phyloP scores from a whole-genome alignment of 768 basidiomycete genomes.

The Amanita thiersii region DNA sequence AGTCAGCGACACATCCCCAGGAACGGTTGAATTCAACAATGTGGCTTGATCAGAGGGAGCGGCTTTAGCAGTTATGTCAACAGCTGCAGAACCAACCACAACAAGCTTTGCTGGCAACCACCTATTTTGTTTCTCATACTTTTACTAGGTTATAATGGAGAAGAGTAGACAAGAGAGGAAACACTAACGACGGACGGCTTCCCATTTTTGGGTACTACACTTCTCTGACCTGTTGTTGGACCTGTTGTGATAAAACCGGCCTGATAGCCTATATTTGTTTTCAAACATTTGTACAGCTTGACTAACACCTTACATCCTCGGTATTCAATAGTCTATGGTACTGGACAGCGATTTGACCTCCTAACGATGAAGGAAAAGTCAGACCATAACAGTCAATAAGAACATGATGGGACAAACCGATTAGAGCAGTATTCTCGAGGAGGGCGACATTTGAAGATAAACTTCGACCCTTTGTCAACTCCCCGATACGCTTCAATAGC shows the following conservation, averaged over 20 bases:
- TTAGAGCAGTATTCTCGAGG: slow-evolving; percentile 78
- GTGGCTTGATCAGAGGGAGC: slow-evolving; percentile 23
- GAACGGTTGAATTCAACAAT: slow-evolving; percentile 73
- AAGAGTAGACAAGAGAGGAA: not conserved
- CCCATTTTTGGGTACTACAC: not conserved
- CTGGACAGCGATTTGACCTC: slow-evolving; percentile 71
- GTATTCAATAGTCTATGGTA: slow-evolving; percentile 46
- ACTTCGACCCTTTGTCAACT: slow-evolving; percentile 72
- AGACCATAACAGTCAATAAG: not conserved
- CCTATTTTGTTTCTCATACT: not conserved
- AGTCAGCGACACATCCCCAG: slow-evolving; percentile 65
- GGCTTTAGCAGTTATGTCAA: slow-evolving; percentile 73
- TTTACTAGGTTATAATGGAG: not conserved
- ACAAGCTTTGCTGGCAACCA: slow-evolving; percentile 42
- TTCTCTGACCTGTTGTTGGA: not conserved
- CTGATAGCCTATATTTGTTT: not conserved
- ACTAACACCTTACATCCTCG: slow-evolving; percentile 23
- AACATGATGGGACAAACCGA: slow-evolving; percentile 44
- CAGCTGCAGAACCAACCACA: slow-evolving; percentile 80
- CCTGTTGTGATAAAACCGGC: not conserved
- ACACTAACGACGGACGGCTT: not conserved
- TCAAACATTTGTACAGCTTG: not conserved
- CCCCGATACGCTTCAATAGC: slow-evolving; percentile 76
- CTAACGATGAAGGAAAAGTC: slow-evolving; percentile 25
- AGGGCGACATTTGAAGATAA: slow-evolving; percentile 77